A percentile compares a stretch with the other conserved stretches of the same genome.
phyloP scores from a whole-genome alignment of 129 eudicot species.

The Flaveria sonorensis region DNA sequence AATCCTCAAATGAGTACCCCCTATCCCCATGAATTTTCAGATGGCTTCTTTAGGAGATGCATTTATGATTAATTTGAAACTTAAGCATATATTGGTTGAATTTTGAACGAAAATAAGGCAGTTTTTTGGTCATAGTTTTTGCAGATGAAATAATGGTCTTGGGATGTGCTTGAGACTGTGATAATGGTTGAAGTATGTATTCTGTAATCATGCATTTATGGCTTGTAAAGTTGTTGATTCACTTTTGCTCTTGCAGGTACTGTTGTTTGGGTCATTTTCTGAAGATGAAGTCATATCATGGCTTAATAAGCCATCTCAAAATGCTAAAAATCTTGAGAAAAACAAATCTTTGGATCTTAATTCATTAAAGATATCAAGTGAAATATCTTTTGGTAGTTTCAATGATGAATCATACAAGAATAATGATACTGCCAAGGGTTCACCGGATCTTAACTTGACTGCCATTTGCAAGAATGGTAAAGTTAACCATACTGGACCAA shows the following conservation, averaged over 20 bases:
- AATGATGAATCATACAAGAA: constrained; percentile 30
- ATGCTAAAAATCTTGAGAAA: constrained; percentile 19
- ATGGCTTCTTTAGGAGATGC: background rate
- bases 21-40: too few relatives aligned
- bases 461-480: constrained; percentile 28
- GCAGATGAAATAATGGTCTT: background rate
- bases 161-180: background rate
- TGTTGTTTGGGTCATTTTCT: constrained; percentile 88
- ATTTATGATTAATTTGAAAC: background rate
- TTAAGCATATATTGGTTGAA: background rate
- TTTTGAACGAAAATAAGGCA: background rate
- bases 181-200: background rate
- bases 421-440: constrained; percentile 26
- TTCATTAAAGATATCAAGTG: constrained; percentile 36
- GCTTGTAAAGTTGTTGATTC: constrained; percentile 3
- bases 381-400: constrained; percentile 54
- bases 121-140: background rate
- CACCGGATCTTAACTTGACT: constrained; percentile 21
- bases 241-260: constrained; percentile 42
- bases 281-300: constrained; percentile 79
- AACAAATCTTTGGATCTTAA: constrained; percentile 34
- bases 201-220: background rate
- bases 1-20: too few relatives aligned
- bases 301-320: constrained; percentile 43
- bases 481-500: constrained; percentile 20